These are phyloP conservation scores for Saprolegnia diclina DNA, from an alignment of 352 stramenopile genomes.

Conservation along the genomic window DNA sequence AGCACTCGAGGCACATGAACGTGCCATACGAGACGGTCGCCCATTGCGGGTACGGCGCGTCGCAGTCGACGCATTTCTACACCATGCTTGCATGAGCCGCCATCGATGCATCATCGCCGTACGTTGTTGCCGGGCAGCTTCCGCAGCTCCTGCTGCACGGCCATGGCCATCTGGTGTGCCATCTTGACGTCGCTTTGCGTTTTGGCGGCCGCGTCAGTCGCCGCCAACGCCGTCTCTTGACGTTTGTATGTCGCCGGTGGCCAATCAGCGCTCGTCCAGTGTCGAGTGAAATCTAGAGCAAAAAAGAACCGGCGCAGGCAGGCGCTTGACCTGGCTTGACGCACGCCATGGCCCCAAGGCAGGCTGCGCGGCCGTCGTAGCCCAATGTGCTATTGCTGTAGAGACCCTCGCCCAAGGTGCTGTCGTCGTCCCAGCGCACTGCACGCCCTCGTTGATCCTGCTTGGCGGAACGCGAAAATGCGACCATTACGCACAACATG, in stretches of 20 bases:
- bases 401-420: too few species aligned
- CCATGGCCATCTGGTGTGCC: slow-evolving; percentile 78
- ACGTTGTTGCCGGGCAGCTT: slow-evolving; percentile 80
- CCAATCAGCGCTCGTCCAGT: not conserved
- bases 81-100: not conserved
- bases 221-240: not conserved
- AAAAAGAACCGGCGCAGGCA: not conserved
- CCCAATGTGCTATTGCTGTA: too few species aligned
- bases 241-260: not conserved
- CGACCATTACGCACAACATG: too few species aligned
- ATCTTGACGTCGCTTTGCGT: slow-evolving; percentile 3
- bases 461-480: too few species aligned
- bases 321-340: too few species aligned
- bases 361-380: too few species aligned
- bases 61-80: slow-evolving; percentile 88
- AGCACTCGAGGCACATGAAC: slow-evolving; percentile 95
- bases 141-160: slow-evolving; percentile 80
- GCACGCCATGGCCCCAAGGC: too few species aligned
- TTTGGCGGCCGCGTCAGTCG: not conserved
- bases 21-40: slow-evolving; percentile 92
- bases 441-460: too few species aligned
- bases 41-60: slow-evolving; percentile 91
- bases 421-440: too few species aligned
- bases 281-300: slow-evolving; percentile 2
- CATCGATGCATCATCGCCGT: slow-evolving; percentile 28